phyloP scores from a whole-genome alignment of 495 filamentous ascomycete genomes.

The Penicillium pulvis region DNA sequence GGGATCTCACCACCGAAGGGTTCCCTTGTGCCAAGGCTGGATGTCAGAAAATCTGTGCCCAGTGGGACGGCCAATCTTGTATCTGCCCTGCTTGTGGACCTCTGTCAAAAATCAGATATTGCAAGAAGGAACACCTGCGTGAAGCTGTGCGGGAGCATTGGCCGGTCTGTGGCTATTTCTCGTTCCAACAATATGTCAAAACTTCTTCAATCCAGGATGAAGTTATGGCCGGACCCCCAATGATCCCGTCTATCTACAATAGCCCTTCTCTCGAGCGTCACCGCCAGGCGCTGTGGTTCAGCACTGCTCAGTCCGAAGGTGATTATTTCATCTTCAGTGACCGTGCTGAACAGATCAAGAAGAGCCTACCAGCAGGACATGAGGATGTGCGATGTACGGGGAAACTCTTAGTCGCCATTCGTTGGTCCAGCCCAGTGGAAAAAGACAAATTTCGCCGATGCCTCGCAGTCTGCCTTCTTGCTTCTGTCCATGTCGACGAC shows the following conservation, averaged over 20 bases:
- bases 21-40: constrained; percentile 24
- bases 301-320: constrained; percentile 18
- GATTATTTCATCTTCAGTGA: constrained; percentile 48
- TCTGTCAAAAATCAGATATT: constrained; percentile 43
- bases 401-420: constrained; percentile 2
- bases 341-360: neutral
- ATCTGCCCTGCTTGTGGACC: constrained; percentile 51
- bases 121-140: constrained; percentile 39
- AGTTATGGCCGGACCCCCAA: constrained; percentile 22
- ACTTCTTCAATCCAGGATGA: constrained; percentile 22
- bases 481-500: constrained; percentile 17
- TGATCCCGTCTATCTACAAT: constrained; percentile 30
- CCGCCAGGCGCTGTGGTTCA: constrained; percentile 41
- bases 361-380: too few relatives aligned
- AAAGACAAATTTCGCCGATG: constrained; percentile 43
- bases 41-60: constrained; percentile 55
- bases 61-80: constrained; percentile 37
- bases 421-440: constrained; percentile 25
- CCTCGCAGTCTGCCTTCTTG: constrained; percentile 38
- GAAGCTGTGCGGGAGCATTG: constrained; percentile 40
- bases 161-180: constrained; percentile 25
- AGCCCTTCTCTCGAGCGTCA: constrained; percentile 39
- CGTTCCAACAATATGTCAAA: constrained; percentile 21
- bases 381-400: too few relatives aligned
- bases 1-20: too few relatives aligned